Base-by-base conservation (phyloP, 805 yeast species). In the Ascoidea rubescens region DNA sequence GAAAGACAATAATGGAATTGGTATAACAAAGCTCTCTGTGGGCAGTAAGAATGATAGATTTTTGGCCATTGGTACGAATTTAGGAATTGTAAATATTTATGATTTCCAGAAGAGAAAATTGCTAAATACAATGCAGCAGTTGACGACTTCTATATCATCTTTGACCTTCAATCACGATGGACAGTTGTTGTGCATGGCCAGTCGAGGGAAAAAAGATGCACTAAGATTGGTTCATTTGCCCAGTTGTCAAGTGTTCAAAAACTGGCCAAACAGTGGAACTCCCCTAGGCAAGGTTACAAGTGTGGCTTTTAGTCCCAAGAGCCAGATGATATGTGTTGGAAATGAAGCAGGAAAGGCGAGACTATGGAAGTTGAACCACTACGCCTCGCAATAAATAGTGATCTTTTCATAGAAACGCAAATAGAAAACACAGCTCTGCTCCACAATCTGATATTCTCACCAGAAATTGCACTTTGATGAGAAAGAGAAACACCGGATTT, bases 251-350 rank as follows among this genome's bases (percentile, higher is more conserved):
- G 96, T 87, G 5, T 93, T 82, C 68, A 74, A 82, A 49, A 93
- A 93, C 71, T 93, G 99, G 99, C 99, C 99, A 16, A 93, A 98
- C 1, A 82, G 91, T 51, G 89, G 89, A 5, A 91, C 99, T 0
- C 98, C 99, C 8, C 74, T 93, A 58, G 99, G 99, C n/a, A 80
- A 84, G 58, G 96, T 93, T 42, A 87, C 96, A 0, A 67, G 82
- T 16, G 83, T 80, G 2, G 77, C 80, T 14, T 91, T 91, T 66
- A 80, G 95, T 47, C 88, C 93, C 31, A 78, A 79, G 56, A 79
- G 82, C 54, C 93, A 87, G 66, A 79, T 90, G 82, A 65, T 93
- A 49, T 87, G 90, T 16, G 78, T 88, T 1, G 99, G 96, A 56
- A 91, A 90, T 61, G 95, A 87, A 60, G 87, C 80, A 31, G 99